Evolutionary conservation across 371 early-diverging fungal species (phyloP), one percentile per base, ranked within the genome.

Genomic region (Blakeslea trispora): DNA sequence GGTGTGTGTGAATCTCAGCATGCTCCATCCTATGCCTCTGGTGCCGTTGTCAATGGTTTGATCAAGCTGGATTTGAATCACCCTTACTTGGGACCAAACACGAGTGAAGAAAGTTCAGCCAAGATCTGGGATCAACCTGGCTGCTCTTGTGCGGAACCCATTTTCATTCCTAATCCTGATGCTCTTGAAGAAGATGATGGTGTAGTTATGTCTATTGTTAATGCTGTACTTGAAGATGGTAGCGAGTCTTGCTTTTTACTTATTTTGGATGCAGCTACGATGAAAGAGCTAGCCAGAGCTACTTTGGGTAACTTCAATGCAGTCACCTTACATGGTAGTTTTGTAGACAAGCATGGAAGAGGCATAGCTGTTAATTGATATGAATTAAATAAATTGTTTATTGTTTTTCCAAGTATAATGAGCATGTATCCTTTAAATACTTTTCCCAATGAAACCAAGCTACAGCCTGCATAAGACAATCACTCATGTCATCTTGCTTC

Each of bases 401-500:
- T 39, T 51, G 11, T 17, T 60, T 22, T 40, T 49, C 47, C 28
- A 31, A 50, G 21, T 23, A 23, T 45, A n/a, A 14, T 41, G n/a
- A 17, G 54, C 39, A 57, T 44, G n/a, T 5, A 18, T 45, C 11
- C 37, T 52, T 19, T 28, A 39, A 58, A 41, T 44, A 56, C 23
- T 50, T 40, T 48, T 75, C 71, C 91, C 91, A 91, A 45, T 72
- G 63, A 49, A 68, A 74, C 85, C 88, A 89, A 1, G 89, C 77
- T 7, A 85, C 64, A 2, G 84, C 91, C 57, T 91, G 87, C 28
- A 88, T 44, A 13, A 91, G 57, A 49, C 86, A 81, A 64, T 91
- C 91, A 55, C 87, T 82, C 53, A 91, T 55, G 57, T 91, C 91
- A 54, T 91, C 91, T 31, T 84, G 77, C 58, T 91, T 91, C 46